Conservation (phyloP, 2,329 filamentous ascomycete genomes). For the Colletotrichum falcatum region DNA sequence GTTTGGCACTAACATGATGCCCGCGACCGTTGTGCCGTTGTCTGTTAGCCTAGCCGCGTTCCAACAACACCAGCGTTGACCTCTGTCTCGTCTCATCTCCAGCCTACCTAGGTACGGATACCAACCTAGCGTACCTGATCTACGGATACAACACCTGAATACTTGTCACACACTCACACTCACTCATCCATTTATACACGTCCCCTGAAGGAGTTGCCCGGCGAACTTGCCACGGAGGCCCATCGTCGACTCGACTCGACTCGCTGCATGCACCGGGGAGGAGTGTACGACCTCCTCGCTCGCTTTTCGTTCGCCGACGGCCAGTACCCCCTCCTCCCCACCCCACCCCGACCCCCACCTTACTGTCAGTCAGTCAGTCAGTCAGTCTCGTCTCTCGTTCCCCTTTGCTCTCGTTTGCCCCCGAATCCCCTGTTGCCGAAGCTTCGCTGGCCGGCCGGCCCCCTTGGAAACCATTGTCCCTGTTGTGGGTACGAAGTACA, state of each 20-base stretch:
- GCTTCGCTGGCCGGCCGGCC: conserved; percentile 10
- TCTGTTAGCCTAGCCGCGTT: conserved; percentile 9
- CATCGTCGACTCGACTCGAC: neutral
- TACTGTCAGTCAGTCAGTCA: neutral
- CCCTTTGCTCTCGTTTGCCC: neutral
- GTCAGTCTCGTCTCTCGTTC: conserved; percentile 14
- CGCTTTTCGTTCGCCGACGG: conserved; percentile 25
- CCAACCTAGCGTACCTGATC: too few relatives aligned
- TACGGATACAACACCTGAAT: neutral
- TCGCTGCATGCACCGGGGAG: neutral
- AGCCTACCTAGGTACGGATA: too few relatives aligned
- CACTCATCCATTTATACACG: neutral
- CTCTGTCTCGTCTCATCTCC: conserved; percentile 21
- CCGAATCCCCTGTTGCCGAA: conserved; percentile 11
- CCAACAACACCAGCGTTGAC: too few relatives aligned
- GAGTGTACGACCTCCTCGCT: conserved; percentile 3
- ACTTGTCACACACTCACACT: conserved; percentile 1
- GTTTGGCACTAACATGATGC: conserved; percentile 27
- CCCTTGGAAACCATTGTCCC: conserved; percentile 16
- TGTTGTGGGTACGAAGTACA: neutral
- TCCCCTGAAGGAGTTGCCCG: neutral
- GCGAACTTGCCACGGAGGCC: neutral
- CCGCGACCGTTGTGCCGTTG: conserved; percentile 3
- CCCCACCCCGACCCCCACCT: conserved; percentile 26
- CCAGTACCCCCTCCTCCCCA: neutral